phyloP scores from a whole-genome alignment of 495 filamentous ascomycete genomes.

The Parathielavia hyrcaniae region DNA sequence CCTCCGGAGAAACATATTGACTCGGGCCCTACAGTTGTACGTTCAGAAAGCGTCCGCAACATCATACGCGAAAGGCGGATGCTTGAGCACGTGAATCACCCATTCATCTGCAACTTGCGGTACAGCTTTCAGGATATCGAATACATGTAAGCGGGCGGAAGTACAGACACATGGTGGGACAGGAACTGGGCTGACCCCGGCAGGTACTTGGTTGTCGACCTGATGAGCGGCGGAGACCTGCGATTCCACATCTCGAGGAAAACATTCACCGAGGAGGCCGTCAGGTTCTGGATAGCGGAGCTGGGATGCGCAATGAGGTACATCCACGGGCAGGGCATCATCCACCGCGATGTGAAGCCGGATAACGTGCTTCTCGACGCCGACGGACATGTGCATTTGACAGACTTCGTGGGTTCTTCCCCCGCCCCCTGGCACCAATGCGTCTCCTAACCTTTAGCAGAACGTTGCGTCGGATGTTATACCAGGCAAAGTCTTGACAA shows the following conservation, averaged over 20 bases:
- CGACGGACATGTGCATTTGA: slow-evolving; percentile 94
- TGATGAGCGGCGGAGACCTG: slow-evolving; percentile 97
- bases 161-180: neutral
- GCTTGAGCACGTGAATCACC: slow-evolving; percentile 96
- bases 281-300: slow-evolving; percentile 94
- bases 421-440: slow-evolving; percentile 6
- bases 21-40: slow-evolving; percentile 59
- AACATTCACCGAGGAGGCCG: slow-evolving; percentile 94
- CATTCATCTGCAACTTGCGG: slow-evolving; percentile 95
- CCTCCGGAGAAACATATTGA: slow-evolving; percentile 7
- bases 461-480: slow-evolving; percentile 94
- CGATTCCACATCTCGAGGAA: slow-evolving; percentile 98
- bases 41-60: slow-evolving; percentile 94
- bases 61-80: slow-evolving; percentile 96
- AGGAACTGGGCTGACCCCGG: slow-evolving; percentile 16
- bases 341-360: slow-evolving; percentile 94
- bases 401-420: slow-evolving; percentile 74
- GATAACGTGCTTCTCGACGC: slow-evolving; percentile 93
- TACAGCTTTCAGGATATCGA: slow-evolving; percentile 99
- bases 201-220: slow-evolving; percentile 95
- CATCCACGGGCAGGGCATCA: slow-evolving; percentile 85
- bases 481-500: slow-evolving; percentile 75
- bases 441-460: slow-evolving; percentile 43
- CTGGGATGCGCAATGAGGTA: slow-evolving; percentile 88
- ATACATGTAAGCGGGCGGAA: slow-evolving; percentile 70